Conservation (phyloP, 495 filamentous ascomycete genomes). For the Bathelium albidoporum region DNA sequence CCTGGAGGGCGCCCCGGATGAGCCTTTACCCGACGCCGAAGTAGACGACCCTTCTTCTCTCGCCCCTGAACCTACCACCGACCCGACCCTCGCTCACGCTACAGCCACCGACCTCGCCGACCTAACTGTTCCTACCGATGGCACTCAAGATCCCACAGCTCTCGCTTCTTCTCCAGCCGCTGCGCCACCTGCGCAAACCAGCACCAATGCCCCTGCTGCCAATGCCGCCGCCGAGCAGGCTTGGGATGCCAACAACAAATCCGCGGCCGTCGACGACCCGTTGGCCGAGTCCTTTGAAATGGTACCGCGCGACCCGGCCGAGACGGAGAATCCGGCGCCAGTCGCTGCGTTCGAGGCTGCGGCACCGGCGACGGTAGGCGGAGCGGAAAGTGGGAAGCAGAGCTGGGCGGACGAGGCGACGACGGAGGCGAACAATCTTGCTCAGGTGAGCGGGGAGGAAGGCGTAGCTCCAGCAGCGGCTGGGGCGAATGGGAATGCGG, state of each 20-base stretch:
- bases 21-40: slow-evolving; percentile 38
- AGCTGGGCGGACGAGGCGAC: slow-evolving; percentile 20
- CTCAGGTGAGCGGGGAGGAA: slow-evolving; percentile 7
- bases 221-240: slow-evolving; percentile 40
- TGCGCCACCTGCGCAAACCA: slow-evolving; percentile 45
- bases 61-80: slow-evolving; percentile 36
- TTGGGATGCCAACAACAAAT: slow-evolving; percentile 49
- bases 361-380: not conserved
- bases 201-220: slow-evolving; percentile 35
- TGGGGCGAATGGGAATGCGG: slow-evolving; percentile 6
- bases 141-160: slow-evolving; percentile 33
- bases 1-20: slow-evolving; percentile 40
- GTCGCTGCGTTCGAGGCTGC: not conserved
- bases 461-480: slow-evolving; percentile 15
- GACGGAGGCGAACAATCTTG: slow-evolving; percentile 20
- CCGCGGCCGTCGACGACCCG: slow-evolving; percentile 40
- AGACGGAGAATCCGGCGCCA: slow-evolving; percentile 53
- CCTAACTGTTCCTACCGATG: slow-evolving; percentile 22
- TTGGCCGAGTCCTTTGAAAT: slow-evolving; percentile 66
- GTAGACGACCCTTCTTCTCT: slow-evolving; percentile 39
- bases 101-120: slow-evolving; percentile 62
- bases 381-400: not conserved
- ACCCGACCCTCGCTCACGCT: slow-evolving; percentile 70
- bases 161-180: slow-evolving; percentile 42
- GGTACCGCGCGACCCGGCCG: slow-evolving; percentile 60